Evolutionary conservation across 148 eudicot genomes (phyloP), one percentile per base, ranked within the genome.

Genomic region (Diospyros lotus): DNA sequence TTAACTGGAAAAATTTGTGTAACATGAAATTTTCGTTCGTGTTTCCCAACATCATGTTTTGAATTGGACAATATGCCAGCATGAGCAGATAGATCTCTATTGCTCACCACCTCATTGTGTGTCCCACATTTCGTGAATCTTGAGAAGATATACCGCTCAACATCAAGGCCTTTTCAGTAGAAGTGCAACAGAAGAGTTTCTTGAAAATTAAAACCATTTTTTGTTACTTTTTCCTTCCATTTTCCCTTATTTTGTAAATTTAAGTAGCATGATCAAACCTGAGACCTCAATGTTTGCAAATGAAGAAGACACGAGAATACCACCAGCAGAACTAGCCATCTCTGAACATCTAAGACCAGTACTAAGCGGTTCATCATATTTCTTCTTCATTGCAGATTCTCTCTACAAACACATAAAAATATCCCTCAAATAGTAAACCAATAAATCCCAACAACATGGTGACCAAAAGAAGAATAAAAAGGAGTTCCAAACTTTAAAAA

Each of bases 341-440:
- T 83, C 86, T 70, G 82, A 64, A 64, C 48, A 40, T 71, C 76
- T 70, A 51, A 52, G 80, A 50, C 80, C 84, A 65, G 73, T 74
- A 60, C 46, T 80, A 38, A 82, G 82, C 46, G 80, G 79, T 63
- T 82, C 88, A 28, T 28, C 0, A 28, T 28, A 28, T 28, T 28
- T 28, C 28, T 28, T 28, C 28, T 83, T 89, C 72, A 84, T 11
- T 41, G 94, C 97, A 73, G 87, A 80, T 83, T 95, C 97, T 73
- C 98, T 92, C 98, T 95, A 78, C 69, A 59, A 64, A 62, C 17
- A 58, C 56, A 76, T 41, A 66, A 53, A 61, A n/a, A 68, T 18
- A 61, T 15, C 14, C 12, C 17, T 42, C 9, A 42, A 56, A 71
- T 41, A 15, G 51, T 51, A 42, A 56, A n/a, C 17, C 50, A 40